Evolutionary conservation across 2,329 filamentous ascomycete species (phyloP), one percentile per base, ranked within the genome.

Genomic region (Colletotrichum agaves): DNA sequence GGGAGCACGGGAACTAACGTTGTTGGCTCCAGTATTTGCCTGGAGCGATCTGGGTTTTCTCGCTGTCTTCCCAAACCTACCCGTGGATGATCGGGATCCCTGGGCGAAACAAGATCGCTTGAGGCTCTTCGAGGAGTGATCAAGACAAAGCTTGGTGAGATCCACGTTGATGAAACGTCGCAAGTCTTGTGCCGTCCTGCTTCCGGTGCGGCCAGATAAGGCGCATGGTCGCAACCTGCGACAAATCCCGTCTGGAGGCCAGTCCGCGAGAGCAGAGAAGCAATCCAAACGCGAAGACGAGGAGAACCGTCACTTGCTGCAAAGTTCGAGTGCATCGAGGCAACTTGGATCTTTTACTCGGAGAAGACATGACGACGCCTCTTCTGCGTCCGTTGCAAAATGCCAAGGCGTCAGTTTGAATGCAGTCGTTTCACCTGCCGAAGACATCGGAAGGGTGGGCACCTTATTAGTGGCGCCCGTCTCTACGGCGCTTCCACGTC

Each of bases 371-470:
- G 23, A 21, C 17, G 15, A 49, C 23, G 23, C 47, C 27, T 13
- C 6, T 27, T 23, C 39, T 35, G n/a, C 31, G 10, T 37, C 31
- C 19, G 3, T 27, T 21, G 55, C 41, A 27, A 27, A 27, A 13
- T 53, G 65, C 65, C 65, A 68, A 68, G 65, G 41, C 27, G 53
- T 60, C 61, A 68, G 61, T 68, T 68, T 65, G 65, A 33, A 53
- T 31, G 50, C 49, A 37, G 11, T 17, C n/a, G 10, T 19, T 27
- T n/a, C 31, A 56, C 50, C 33, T 31, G 19, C 17, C 46, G 23
- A 49, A 41, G 27, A 59, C 27, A 23, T 19, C 15, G 8, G 31
- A 53, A 19, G 17, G 55, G 60, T 44, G 15, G 39, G 10, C 8
- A 17, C 5, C 21, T 4, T 17, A 37, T 60, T 46, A 39, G 47